phyloP scores from a whole-genome alignment of 768 basidiomycete species.

The Mycena latifolia region DNA sequence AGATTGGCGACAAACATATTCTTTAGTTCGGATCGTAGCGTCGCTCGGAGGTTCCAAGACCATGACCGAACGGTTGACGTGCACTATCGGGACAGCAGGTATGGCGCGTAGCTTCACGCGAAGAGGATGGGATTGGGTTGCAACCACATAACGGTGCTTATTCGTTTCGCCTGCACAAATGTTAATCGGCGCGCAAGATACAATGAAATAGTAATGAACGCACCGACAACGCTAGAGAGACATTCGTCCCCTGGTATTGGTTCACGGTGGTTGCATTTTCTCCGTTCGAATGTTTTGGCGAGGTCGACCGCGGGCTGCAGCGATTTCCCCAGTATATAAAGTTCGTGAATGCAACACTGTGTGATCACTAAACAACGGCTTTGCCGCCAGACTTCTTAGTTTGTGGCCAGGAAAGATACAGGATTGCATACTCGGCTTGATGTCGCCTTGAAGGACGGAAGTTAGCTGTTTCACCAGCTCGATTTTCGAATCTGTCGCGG shows the following conservation, averaged over 20 bases:
- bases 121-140: conserved; percentile 83
- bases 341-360: conserved; percentile 95
- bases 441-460: conserved; percentile 84
- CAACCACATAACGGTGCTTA: conserved; percentile 93
- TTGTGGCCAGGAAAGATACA: conserved; percentile 26
- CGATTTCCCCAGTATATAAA: conserved; percentile 85
- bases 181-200: not conserved
- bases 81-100: conserved; percentile 90
- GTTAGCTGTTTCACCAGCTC: conserved; percentile 83
- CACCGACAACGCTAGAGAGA: conserved; percentile 84
- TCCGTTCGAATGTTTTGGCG: conserved; percentile 92
- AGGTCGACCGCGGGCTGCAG: conserved; percentile 86
- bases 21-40: conserved; percentile 78
- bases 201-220: conserved; percentile 34
- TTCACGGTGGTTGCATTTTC: conserved; percentile 95
- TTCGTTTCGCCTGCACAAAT: conserved; percentile 76
- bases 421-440: conserved; percentile 87
- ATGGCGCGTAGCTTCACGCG: conserved; percentile 77
- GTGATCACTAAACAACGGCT: conserved; percentile 90
- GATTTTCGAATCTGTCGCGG: conserved; percentile 74
- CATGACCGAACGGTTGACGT: conserved; percentile 93
- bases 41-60: conserved; percentile 93
- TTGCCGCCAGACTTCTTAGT: conserved; percentile 53
- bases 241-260: conserved; percentile 90
- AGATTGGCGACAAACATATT: conserved; percentile 48